Base-by-base conservation (phyloP, 2,329 filamentous ascomycete species). In the Colletotrichum godetiae region DNA sequence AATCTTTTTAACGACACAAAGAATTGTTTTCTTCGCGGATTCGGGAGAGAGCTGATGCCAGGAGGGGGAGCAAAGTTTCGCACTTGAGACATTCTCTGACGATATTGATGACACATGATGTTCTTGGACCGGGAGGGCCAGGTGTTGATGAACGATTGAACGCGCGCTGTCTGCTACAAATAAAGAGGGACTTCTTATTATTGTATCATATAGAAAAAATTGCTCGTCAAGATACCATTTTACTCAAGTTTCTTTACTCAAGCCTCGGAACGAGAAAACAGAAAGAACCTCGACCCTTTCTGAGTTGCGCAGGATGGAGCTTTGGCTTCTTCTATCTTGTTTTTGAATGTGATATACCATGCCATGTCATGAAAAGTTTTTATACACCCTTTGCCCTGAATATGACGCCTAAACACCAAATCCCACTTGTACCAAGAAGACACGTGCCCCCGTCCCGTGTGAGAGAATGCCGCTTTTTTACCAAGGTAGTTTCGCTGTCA, bases 331-430 rank as follows among this genome's bases (percentile, higher is more conserved):
- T 33, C 27, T n/a, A n/a, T 52, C 24, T 33, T 31, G 24, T 27
- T 27, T 68, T 62, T 46, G 27, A 67, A 68, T 42, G 66, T 68
- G 31, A 68, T 72, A 56, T 73, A 58, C 67, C 67, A 31, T 73
- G 61, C 59, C 67, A 49, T 71, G 60, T 27, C 35, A 46, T 57
- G 62, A 56, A 71, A 42, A 42, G 63, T 65, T 61, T 70, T 73
- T 7, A 42, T 42, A 61, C 46, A 49, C 67, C 33, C 59, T 58
- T 42, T 42, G 37, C 52, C 57, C 15, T 52, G 52, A 49, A 63
- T 62, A 53, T 49, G 56, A 83, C 82, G 80, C 81, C 82, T 73
- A 77, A 73, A 77, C 80, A 78, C 80, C 79, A 65, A 62, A 62
- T 63, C 70, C 49, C 31, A 66, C 56, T 60, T 60, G 24, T 52